Evolutionary conservation across 352 stramenopile genomes (phyloP), one percentile per base, ranked within the genome.

Genomic region (Thalassiosira hispida): DNA sequence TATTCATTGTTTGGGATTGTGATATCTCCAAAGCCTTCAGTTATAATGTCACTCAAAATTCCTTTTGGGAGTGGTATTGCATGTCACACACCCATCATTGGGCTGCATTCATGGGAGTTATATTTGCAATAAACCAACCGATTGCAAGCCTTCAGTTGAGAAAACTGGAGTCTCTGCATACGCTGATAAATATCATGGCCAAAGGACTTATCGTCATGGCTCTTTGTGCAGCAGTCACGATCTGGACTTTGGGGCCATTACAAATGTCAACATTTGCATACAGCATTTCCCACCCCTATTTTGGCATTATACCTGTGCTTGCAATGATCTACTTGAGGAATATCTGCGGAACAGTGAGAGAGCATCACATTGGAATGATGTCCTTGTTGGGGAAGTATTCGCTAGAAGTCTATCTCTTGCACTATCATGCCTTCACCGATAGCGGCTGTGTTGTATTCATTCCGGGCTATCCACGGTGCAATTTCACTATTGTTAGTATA

Each of bases 331-430:
- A 92, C 75, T 79, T 95, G 23, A 87, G 92, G 38, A 96, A 95
- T 66, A 51, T 94, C 1, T 87, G 55, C n/a, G 64, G 71, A 3
- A 68, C 56, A 23, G 20, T 95, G 2, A 73, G 92, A 56, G 47
- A 68, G 29, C 25, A 72, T 18, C 73, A 84, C 61, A 77, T 92
- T 35, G 71, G 75, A 33, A 66, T 93, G 9, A 84, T 96, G 1
- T 79, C 90, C 67, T 76, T 46, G 18, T 76, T 96, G 11, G 93
- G 93, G 14, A 95, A 92, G 62, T 90, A 91, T 49, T 95, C 92
- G 16, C 76, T 96, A 0, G 93, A 96, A 84, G 95, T 92, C 0
- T 96, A 95, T 73, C 77, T 96, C 18, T 77, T 95, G 51, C 91
- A 96, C 73, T 90, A 95, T 70, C 92, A 96, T 63, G 46, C 95